Evolutionary conservation across 2,329 filamentous ascomycete genomes (phyloP), one percentile per base, ranked within the genome.

Genomic region (Colletotrichum lini): DNA sequence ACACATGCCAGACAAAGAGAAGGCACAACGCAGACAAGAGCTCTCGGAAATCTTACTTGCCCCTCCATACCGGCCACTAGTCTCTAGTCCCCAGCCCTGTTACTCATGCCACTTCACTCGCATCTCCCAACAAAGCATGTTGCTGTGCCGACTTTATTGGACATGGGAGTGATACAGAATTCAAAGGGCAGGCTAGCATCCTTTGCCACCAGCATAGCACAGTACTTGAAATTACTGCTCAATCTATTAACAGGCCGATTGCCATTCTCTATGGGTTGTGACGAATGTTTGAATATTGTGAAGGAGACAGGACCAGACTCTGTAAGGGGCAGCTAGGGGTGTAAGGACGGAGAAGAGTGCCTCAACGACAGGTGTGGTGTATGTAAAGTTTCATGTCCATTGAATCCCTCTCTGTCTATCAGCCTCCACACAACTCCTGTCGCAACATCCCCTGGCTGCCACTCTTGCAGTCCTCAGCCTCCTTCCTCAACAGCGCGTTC

Each of bases 361-460:
- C 21, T 63, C 47, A 63, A n/a, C 21, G 10, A 53, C 9, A 10
- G 23, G 60, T 52, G 68, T 63, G 45, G 68, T 67, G 45, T 63
- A 65, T 53, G 21, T 63, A 65, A 70, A 70, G 61, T 72, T 70
- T 70, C 60, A 65, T 72, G 60, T 70, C 70, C 70, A 70, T 72
- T 72, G 65, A 65, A 70, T 65, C 66, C 70, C 53, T 23, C 58
- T 72, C 65, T 63, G 65, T 69, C 66, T 72, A 69, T 72, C 66
- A 53, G 59, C 70, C 70, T 72, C 70, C 66, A 57, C 66, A 72
- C 66, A 70, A 70, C 69, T 63, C 50, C 47, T 45, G 45, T 69
- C 65, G 38, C 66, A 59, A 60, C 59, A 64, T 45, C 69, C 54
- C 56, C 38, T 26, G 45, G 30, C 30, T 30, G 56, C 15, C 52